Evolutionary conservation across 73 alveolate species (phyloP).

Genomic region (Urostyla sp.): DNA sequence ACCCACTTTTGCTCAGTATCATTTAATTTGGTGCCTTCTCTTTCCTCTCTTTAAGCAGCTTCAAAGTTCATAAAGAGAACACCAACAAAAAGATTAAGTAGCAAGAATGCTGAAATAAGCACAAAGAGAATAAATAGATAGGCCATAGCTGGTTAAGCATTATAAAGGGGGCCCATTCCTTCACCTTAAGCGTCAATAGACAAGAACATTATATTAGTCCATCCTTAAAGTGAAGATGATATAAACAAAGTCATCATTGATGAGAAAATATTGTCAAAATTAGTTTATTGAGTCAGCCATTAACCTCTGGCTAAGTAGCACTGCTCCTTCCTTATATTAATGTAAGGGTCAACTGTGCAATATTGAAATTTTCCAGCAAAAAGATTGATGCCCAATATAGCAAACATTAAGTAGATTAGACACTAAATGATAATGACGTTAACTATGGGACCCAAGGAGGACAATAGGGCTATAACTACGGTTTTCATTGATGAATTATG

Average conservation of each 20-base stretch:
- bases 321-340: not conserved
- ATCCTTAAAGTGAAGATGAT: slow-evolving; percentile 85
- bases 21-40: slow-evolving; percentile 51
- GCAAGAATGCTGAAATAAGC: slow-evolving; percentile 85
- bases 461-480: slow-evolving; percentile 87
- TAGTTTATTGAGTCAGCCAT: slow-evolving; percentile 71
- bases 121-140: slow-evolving; percentile 83
- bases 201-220: slow-evolving; percentile 92
- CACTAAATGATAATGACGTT: slow-evolving; percentile 83
- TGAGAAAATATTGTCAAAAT: slow-evolving; percentile 87
- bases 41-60: slow-evolving; percentile 81
- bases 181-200: slow-evolving; percentile 64
- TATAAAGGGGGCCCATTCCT: slow-evolving; percentile 41
- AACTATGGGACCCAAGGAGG: slow-evolving; percentile 87
- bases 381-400: slow-evolving; percentile 79
- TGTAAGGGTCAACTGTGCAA: slow-evolving; percentile 57
- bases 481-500: slow-evolving; percentile 89
- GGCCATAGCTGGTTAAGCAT: slow-evolving; percentile 12
- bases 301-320: slow-evolving; percentile 62
- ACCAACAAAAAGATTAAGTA: slow-evolving; percentile 93
- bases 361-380: slow-evolving; percentile 77
- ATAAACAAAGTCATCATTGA: slow-evolving; percentile 88
- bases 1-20: slow-evolving; percentile 77
- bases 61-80: slow-evolving; percentile 90
- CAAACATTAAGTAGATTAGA: slow-evolving; percentile 74